Conservation (phyloP, 1,139 yeast genomes). For the Arxiozyma heterogenica region DNA sequence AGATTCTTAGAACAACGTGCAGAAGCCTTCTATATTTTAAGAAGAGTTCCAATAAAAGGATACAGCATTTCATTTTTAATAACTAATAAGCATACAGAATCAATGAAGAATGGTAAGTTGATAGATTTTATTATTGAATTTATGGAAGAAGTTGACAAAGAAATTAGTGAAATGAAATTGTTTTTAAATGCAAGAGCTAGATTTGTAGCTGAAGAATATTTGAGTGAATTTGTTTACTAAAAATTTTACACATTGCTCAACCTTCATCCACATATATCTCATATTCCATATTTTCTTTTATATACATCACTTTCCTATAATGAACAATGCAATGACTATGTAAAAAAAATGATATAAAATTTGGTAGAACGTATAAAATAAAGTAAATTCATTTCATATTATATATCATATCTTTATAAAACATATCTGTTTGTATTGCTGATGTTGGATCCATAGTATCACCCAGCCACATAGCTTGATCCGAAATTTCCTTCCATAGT, state of each 20-base stretch:
- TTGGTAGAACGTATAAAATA: background rate
- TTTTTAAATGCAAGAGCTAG: slow-evolving; percentile 96
- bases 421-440: slow-evolving; percentile 18
- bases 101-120: slow-evolving; percentile 88
- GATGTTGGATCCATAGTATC: slow-evolving; percentile 26
- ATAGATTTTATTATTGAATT: slow-evolving; percentile 95
- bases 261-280: background rate
- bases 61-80: slow-evolving; percentile 89
- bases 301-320: background rate
- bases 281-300: background rate
- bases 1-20: slow-evolving; percentile 92
- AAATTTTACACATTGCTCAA: background rate
- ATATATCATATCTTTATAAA: background rate
- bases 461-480: slow-evolving; percentile 64
- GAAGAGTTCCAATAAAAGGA: slow-evolving; percentile 81
- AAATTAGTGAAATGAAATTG: slow-evolving; percentile 95
- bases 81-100: slow-evolving; percentile 91
- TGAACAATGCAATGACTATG: background rate
- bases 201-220: slow-evolving; percentile 91
- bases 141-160: slow-evolving; percentile 98
- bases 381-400: background rate
- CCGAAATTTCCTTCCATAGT: slow-evolving; percentile 66
- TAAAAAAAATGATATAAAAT: background rate
- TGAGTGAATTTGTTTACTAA: slow-evolving; percentile 35
- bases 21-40: slow-evolving; percentile 80